phyloP scores from a whole-genome alignment of 2,329 filamentous ascomycete genomes.

The Elsinoe fawcettii region DNA sequence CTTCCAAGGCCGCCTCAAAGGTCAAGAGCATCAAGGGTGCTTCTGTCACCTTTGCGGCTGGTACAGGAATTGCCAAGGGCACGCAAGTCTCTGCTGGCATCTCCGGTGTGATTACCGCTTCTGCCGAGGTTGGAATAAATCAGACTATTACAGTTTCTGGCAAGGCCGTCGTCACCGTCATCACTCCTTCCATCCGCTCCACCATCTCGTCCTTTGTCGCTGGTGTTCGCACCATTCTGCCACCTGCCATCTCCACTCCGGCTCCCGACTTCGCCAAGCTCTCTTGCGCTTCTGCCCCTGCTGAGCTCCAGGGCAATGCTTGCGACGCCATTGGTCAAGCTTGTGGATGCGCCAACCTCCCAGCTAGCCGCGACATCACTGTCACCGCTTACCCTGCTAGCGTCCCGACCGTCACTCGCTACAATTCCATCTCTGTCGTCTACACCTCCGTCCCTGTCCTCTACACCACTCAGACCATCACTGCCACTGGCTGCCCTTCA shows the following conservation, averaged over 20 bases:
- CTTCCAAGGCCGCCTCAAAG: conserved; percentile 8
- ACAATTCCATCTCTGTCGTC: conserved; percentile 4
- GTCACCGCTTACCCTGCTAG: neutral
- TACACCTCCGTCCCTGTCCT: conserved; percentile 8
- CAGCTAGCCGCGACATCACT: neutral
- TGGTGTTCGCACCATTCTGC: conserved; percentile 6
- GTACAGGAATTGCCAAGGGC: neutral
- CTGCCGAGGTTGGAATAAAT: neutral
- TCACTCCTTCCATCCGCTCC: neutral
- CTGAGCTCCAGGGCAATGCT: neutral
- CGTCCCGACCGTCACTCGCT: neutral
- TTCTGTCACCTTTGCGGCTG: conserved; percentile 4
- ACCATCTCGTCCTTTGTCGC: conserved; percentile 2
- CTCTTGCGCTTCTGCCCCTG: neutral
- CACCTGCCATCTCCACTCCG: neutral
- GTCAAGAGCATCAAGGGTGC: conserved; percentile 3
- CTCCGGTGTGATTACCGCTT: conserved; percentile 5
- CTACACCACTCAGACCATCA: neutral
- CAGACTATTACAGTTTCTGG: conserved; percentile 7
- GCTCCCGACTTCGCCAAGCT: conserved; percentile 3
- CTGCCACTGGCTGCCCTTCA: neutral
- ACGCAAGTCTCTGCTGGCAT: conserved; percentile 8
- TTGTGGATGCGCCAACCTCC: conserved; percentile 1
- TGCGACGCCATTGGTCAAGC: neutral
- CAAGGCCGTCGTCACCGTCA: neutral